phyloP scores from a whole-genome alignment of 2,329 filamentous ascomycete species.

The Curvularia sp. region DNA sequence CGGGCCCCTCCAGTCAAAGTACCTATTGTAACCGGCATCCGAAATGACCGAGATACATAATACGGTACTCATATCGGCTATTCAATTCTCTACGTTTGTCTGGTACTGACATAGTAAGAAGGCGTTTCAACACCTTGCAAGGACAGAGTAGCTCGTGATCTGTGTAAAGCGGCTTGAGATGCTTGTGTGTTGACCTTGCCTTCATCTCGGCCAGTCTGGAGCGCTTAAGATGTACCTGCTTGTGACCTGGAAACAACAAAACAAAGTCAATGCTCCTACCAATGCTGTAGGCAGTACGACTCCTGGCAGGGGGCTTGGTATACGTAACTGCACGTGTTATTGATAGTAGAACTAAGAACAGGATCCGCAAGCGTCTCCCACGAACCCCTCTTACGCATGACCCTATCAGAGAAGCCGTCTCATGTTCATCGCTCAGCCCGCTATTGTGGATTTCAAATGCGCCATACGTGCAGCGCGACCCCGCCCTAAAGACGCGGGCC shows the following conservation, averaged over 20 bases:
- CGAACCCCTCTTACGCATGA: neutral
- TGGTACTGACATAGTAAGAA: neutral
- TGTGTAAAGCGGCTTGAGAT: neutral
- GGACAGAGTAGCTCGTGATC: neutral
- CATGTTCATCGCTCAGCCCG: neutral
- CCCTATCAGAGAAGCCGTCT: neutral
- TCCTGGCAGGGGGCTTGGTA: neutral
- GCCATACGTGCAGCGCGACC: neutral
- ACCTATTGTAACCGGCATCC: neutral
- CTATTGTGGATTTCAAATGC: neutral
- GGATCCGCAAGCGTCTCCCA: neutral
- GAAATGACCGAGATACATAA: slow-evolving; percentile 1
- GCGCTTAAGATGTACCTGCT: neutral
- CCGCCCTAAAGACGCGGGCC: neutral
- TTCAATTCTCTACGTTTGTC: too few relatives aligned
- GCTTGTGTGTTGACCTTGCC: neutral
- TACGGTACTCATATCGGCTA: neutral
- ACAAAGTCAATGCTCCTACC: neutral
- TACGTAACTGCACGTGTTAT: neutral
- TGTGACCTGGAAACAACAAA: neutral
- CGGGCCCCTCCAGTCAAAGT: slow-evolving; percentile 6
- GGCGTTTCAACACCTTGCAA: too few relatives aligned
- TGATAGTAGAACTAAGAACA: slow-evolving; percentile 2
- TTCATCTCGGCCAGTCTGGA: neutral
- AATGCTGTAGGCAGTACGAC: neutral